These are phyloP conservation scores for Graphium sp. DNA, from an alignment of 2,329 filamentous ascomycete genomes.

Conservation along the genomic window DNA sequence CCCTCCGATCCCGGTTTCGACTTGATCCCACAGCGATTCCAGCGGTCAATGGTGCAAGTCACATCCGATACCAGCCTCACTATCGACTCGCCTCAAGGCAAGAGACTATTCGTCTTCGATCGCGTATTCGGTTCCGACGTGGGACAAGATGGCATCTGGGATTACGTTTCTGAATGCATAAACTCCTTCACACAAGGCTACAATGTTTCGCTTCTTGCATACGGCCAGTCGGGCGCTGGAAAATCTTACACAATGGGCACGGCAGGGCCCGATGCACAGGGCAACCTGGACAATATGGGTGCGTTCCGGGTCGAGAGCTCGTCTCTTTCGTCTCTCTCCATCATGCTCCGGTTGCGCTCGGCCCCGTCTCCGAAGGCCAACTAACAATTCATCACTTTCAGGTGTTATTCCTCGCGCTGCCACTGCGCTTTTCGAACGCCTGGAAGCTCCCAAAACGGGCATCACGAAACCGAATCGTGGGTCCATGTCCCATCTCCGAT, in stretches of 20 bases:
- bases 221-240: slow-evolving; percentile 91
- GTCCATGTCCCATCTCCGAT: slow-evolving; percentile 62
- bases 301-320: slow-evolving; percentile 17
- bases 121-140: slow-evolving; percentile 77
- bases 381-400: too few relatives aligned
- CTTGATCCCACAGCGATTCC: slow-evolving; percentile 88
- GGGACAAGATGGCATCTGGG: slow-evolving; percentile 80
- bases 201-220: slow-evolving; percentile 94
- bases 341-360: too few relatives aligned
- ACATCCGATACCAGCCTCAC: slow-evolving; percentile 70
- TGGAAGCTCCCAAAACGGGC: slow-evolving; percentile 43
- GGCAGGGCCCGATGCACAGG: slow-evolving; percentile 66
- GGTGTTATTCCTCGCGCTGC: slow-evolving; percentile 94
- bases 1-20: slow-evolving; percentile 82
- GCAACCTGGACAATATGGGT: slow-evolving; percentile 61
- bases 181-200: slow-evolving; percentile 86
- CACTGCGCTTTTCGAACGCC: slow-evolving; percentile 69
- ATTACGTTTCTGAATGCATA: slow-evolving; percentile 83
- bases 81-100: slow-evolving; percentile 81
- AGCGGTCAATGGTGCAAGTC: slow-evolving; percentile 80
- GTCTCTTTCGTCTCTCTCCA: not conserved
- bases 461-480: slow-evolving; percentile 35
- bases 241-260: slow-evolving; percentile 99
- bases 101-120: slow-evolving; percentile 93
- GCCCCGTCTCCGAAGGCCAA: too few relatives aligned